A percentile compares a stretch with the other conserved stretches of the same genome.
These are phyloP conservation scores for Aspergillus brunneoviolaceus DNA, from an alignment of 2,329 filamentous ascomycete genomes.

Conservation along the genomic window DNA sequence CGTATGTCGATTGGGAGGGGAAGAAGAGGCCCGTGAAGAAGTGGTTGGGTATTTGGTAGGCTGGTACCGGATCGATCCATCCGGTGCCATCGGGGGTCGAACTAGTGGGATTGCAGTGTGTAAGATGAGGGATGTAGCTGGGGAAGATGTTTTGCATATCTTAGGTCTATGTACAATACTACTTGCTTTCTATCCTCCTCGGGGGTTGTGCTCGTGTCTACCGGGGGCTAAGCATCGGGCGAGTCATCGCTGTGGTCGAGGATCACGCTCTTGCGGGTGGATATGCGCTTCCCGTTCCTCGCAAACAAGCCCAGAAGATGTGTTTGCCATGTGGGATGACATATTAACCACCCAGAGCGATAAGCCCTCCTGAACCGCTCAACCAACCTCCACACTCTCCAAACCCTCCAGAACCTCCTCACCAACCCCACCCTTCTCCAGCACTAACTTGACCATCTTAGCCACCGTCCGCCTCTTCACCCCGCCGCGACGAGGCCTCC, in stretches of 20 bases:
- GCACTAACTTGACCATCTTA: constrained; percentile 71
- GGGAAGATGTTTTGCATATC: not conserved
- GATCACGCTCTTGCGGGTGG: not conserved
- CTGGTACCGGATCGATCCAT: not conserved
- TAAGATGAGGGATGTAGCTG: not conserved
- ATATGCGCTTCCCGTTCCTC: not conserved
- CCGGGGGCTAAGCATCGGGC: not conserved
- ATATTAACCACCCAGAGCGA: not conserved
- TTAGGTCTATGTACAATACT: not conserved
- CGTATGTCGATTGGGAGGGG: constrained; percentile 38
- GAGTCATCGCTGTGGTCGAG: not conserved
- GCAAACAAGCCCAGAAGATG: not conserved
- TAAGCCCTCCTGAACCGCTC: constrained; percentile 13
- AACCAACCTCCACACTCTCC: constrained; percentile 65
- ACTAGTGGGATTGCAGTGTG: not conserved
- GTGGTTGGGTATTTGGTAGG: constrained; percentile 78
- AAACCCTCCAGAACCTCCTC: constrained; percentile 83
- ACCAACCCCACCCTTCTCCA: constrained; percentile 76
- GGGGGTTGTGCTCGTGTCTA: not conserved
- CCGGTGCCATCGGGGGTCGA: too few relatives aligned
- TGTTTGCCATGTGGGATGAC: not conserved
- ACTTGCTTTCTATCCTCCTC: not conserved
- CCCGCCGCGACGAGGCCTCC: constrained; percentile 82
- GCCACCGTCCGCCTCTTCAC: constrained; percentile 72
- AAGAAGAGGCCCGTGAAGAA: constrained; percentile 66